Percentiles rank a stretch among this genome's conserved stretches.
Evolutionary conservation across 148 eudicot genomes (phyloP).

Genomic region (Amaranthus palmeri): DNA sequence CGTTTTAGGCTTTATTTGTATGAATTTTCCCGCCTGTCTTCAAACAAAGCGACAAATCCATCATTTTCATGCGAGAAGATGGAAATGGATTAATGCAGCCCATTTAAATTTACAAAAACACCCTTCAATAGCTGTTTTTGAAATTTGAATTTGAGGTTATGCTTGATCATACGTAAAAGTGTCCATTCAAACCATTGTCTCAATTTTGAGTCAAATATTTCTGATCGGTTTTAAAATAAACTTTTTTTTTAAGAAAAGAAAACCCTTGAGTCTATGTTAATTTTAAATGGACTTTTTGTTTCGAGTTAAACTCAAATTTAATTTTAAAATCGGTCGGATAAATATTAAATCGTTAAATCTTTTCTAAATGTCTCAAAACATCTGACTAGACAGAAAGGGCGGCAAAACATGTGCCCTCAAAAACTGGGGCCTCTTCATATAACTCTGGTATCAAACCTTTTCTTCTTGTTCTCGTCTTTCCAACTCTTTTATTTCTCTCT

Average conservation of each 20-base stretch:
- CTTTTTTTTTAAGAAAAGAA: no score
- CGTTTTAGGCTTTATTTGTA: slow-evolving; percentile 5
- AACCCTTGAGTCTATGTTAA: no score
- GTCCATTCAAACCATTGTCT: no score
- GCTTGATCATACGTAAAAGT: slow-evolving; percentile 14
- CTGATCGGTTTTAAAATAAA: no score
- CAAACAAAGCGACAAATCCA: slow-evolving; percentile 15
- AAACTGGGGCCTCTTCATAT: background rate
- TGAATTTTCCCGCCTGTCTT: slow-evolving; percentile 24
- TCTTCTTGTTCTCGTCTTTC: background rate
- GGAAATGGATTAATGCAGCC: background rate
- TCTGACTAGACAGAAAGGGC: slow-evolving; percentile 16
- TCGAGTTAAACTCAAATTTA: no score
- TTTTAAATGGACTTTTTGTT: no score
- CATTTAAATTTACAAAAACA: background rate
- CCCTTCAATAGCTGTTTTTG: background rate
- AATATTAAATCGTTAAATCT: no score
- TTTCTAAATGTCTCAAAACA: no score
- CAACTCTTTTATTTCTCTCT: background rate
- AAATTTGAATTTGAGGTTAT: slow-evolving; percentile 28
- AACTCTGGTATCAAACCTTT: background rate
- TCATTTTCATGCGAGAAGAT: slow-evolving; percentile 11
- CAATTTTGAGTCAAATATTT: no score
- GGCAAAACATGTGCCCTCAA: slow-evolving; percentile 35
- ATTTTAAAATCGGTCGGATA: no score